Evolutionary conservation across 2,329 filamentous ascomycete genomes (phyloP), one percentile per base, ranked within the genome.

Genomic region (Stemphylium vesicarium): DNA sequence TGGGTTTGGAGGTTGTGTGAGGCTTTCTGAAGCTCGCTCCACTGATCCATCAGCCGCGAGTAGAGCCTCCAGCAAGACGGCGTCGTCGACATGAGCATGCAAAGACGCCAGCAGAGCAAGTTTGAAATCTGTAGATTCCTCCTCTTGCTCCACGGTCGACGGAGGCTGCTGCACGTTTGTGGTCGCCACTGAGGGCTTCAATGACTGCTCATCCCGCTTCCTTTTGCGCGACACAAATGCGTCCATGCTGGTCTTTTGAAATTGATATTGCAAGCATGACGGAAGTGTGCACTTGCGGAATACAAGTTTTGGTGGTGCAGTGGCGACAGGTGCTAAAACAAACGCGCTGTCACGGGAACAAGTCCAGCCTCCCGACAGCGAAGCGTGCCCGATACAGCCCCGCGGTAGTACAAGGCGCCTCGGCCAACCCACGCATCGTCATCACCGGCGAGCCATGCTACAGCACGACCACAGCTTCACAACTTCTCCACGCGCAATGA

Each of bases 111-210:
- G 79, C 1, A 96, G 80, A 1, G 92, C 92, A 12, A 99, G 78
- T 70, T 97, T 98, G 65, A 96, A 81, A 59, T 98, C 95, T 0
- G 95, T 99, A 1, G 90, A 88, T 41, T 96, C 90, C 13, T 92
- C 86, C 4, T 62, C 63, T 7, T 57, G 53, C 26, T 44, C 32
- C 11, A 46, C 22, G 13, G 35, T 18, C 29, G 36, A 33, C 26
- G 24, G 22, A 11, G 46, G 4, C 15, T 16, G 41, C 44, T 45
- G 18, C 22, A 16, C 18, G 36, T 20, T 4, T 22, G 38, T 38
- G 20, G 59, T 36, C 35, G 38, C 41, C 13, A 15, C 18, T 13
- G 22, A n/a, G 1, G 29, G 9, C 29, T 40, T 35, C 22, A 58
- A 38, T 16, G 50, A 13, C 4, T 51, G 47, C 11, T 68, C 64